phyloP scores from a whole-genome alignment of 2,329 filamentous ascomycete species.

The Paecilomyces fulvus region DNA sequence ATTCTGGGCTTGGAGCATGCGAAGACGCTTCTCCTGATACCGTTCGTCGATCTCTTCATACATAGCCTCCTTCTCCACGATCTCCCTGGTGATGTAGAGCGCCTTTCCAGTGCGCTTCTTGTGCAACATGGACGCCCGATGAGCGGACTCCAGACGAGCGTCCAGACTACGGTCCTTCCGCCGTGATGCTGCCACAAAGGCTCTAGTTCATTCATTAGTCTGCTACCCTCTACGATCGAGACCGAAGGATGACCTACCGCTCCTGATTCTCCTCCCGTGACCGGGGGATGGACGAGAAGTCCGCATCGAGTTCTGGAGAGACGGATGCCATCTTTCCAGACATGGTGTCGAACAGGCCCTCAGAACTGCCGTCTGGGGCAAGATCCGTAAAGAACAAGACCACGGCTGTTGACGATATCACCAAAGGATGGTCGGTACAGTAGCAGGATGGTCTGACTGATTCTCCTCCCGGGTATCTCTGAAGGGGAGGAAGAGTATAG shows the following conservation, averaged over 20 bases:
- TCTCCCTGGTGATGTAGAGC: conserved; percentile 73
- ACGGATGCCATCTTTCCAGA: conserved; percentile 10
- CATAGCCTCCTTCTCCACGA: conserved; percentile 88
- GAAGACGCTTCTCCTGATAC: conserved; percentile 31
- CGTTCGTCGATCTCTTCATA: conserved; percentile 93
- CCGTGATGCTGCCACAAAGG: conserved; percentile 85
- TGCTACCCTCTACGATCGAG: conserved; percentile 2
- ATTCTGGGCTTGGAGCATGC: conserved; percentile 31
- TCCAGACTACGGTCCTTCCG: conserved; percentile 80
- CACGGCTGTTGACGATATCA: background rate
- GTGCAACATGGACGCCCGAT: conserved; percentile 83
- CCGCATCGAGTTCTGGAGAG: conserved; percentile 20
- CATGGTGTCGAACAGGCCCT: background rate
- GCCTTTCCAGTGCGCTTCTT: conserved; percentile 76
- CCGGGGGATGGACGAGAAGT: conserved; percentile 25
- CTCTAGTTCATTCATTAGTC: conserved; percentile 41
- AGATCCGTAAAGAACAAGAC: background rate
- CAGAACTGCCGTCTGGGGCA: background rate
- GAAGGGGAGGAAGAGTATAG: background rate
- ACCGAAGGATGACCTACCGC: conserved; percentile 21
- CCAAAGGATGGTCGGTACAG: background rate
- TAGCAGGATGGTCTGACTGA: background rate
- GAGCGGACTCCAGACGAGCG: conserved; percentile 78
- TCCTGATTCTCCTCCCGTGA: conserved; percentile 39
- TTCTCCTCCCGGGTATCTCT: background rate